These are phyloP conservation scores for Pyrenophora graminea DNA, from an alignment of 2,329 filamentous ascomycete genomes.

Conservation along the genomic window DNA sequence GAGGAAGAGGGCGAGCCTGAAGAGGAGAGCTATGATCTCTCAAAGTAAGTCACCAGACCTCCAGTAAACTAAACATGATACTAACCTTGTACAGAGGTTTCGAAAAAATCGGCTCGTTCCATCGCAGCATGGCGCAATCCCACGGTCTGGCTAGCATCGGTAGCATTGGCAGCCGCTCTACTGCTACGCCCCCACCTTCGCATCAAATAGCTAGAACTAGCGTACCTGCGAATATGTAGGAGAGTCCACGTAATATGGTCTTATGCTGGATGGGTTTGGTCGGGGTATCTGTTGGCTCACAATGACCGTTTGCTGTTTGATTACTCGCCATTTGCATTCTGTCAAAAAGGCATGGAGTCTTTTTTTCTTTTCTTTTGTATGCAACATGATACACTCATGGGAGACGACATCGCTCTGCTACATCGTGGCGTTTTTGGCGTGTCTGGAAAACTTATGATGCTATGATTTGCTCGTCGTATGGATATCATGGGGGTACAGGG, in stretches of 20 bases:
- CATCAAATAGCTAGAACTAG: conserved; percentile 21
- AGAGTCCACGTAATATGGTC: neutral
- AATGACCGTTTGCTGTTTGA: too few species aligned
- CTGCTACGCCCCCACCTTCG: conserved; percentile 21
- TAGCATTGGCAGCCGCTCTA: conserved; percentile 10
- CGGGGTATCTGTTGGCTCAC: neutral
- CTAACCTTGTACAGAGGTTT: conserved; percentile 49
- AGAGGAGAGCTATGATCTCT: conserved; percentile 55
- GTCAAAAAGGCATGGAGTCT: too few species aligned
- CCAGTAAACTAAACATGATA: neutral
- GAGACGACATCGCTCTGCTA: too few species aligned
- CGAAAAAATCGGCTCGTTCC: conserved; percentile 55
- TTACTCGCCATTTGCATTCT: too few species aligned
- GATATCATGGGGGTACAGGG: too few species aligned
- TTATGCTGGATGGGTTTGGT: neutral
- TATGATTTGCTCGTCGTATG: too few species aligned
- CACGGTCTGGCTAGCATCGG: conserved; percentile 26
- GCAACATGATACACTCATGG: too few species aligned
- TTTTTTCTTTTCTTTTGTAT: too few species aligned
- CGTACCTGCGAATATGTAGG: conserved; percentile 32
- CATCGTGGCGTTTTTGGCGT: too few species aligned
- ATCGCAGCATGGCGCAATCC: conserved; percentile 42
- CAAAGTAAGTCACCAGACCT: conserved; percentile 48
- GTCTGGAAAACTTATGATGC: too few species aligned
- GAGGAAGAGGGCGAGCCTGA: conserved; percentile 50